Evolutionary conservation across 2,329 filamentous ascomycete genomes (phyloP).

Genomic region (Chaetothyriales sp.): DNA sequence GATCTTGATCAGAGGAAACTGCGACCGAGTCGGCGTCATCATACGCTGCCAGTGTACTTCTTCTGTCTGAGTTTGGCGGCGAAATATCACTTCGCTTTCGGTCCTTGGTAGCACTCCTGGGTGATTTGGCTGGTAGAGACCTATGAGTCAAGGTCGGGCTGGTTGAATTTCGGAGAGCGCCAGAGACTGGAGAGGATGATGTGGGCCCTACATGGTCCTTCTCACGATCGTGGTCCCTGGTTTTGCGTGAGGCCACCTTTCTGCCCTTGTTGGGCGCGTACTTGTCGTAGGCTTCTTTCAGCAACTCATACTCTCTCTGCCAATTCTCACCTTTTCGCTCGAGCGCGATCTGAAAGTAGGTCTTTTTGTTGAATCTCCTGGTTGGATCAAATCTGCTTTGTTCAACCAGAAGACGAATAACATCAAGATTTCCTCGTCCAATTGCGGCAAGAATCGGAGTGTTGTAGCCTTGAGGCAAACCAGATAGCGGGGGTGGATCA

Average conservation of each 20-base stretch:
- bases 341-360: slow-evolving; percentile 76
- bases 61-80: slow-evolving; percentile 3
- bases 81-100: slow-evolving; percentile 6
- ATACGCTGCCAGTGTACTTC: slow-evolving; percentile 4
- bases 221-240: slow-evolving; percentile 27
- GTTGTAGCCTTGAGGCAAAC: slow-evolving; percentile 49
- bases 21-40: slow-evolving; percentile 12
- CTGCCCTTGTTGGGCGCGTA: slow-evolving; percentile 19
- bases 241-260: slow-evolving; percentile 22
- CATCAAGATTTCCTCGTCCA: slow-evolving; percentile 69
- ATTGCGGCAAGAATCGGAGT: slow-evolving; percentile 93
- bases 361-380: slow-evolving; percentile 54
- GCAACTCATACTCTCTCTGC: slow-evolving; percentile 69
- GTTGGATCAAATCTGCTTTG: slow-evolving; percentile 73
- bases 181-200: slow-evolving; percentile 27
- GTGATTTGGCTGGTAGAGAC: slow-evolving; percentile 9
- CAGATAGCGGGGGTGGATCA: slow-evolving; percentile 53
- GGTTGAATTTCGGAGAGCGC: slow-evolving; percentile 8
- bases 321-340: slow-evolving; percentile 73
- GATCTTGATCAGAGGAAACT: slow-evolving; percentile 17
- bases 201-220: slow-evolving; percentile 22
- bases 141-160: slow-evolving; percentile 16
- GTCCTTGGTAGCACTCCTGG: slow-evolving; percentile 7
- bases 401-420: slow-evolving; percentile 63
- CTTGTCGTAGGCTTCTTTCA: slow-evolving; percentile 49